Base-by-base conservation (phyloP, 768 basidiomycete genomes). In the Arthromyces matolae region DNA sequence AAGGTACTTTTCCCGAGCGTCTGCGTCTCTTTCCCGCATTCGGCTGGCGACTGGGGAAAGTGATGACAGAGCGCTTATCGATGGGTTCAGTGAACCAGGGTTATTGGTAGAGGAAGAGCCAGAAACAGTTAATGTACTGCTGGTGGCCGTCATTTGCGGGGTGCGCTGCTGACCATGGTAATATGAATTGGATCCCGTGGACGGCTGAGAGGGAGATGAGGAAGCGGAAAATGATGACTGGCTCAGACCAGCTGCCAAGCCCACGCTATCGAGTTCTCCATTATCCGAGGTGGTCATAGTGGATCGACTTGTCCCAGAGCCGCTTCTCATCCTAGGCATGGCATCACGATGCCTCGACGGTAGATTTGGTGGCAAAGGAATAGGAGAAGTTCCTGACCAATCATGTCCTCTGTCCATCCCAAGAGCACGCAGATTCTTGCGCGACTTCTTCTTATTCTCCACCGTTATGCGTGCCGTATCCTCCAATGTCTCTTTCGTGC, bases 1-100 rank as follows among this genome's bases (percentile, higher is more conserved):
- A 62, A 89, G 73, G 61, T 90, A 93, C 59, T 90, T 88, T 63
- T 90, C 89, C 75, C 87, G 89, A 29, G 90, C 91, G 61, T 86
- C 86, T 16, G 89, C 89, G 61, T 93, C 90, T 48, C 82, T 77
- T 66, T 90, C 86, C 55, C 83, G 80, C 75, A 93, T 84, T 27
- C 89, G 85, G 56, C 72, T 84, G 23, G 84, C 86, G 48, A 93
- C 78, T 3, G 89, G 90, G 3, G 90, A 87, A 45, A 91, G 63
- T 19, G 80, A 80, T 34, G 77, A 75, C 16, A 70, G 59, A 32
- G 65, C 63, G 46, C 64, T 67, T 8, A 44, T 49, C 36, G 68
- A 51, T 55, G 71, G 62, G 58, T 64, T 67, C 27, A 60, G 64
- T 46, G 64, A 65, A 42, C 65, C 62, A 45, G 65, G 54, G 31